Conservation (phyloP, 2,329 filamentous ascomycete genomes). For the Phyllosticta capitalensis region DNA sequence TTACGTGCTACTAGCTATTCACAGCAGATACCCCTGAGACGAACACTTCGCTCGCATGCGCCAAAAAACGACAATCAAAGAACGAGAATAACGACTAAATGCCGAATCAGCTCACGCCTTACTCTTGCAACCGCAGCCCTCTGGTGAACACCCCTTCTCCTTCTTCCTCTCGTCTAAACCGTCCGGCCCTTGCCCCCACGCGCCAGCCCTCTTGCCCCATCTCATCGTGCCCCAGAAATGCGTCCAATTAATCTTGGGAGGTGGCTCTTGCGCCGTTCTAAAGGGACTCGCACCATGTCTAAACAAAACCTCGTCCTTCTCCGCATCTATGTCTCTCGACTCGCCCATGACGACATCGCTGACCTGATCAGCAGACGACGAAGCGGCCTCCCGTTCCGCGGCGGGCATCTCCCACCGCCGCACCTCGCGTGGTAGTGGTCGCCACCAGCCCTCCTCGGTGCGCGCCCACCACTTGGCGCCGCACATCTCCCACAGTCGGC, state of each 20-base stretch:
- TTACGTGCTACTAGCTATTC: too few species aligned
- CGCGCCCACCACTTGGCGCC: slow-evolving; percentile 61
- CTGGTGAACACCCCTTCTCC: slow-evolving; percentile 19
- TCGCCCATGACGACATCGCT: slow-evolving; percentile 12
- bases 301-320: slow-evolving; percentile 29
- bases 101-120: not conserved
- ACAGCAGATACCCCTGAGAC: too few species aligned
- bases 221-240: slow-evolving; percentile 46
- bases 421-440: slow-evolving; percentile 53
- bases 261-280: slow-evolving; percentile 33
- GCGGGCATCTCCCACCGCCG: slow-evolving; percentile 53
- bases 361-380: not conserved
- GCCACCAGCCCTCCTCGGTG: slow-evolving; percentile 54
- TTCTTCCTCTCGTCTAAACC: slow-evolving; percentile 32
- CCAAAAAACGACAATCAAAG: too few species aligned
- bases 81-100: too few species aligned
- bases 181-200: slow-evolving; percentile 43
- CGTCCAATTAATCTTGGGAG: slow-evolving; percentile 42
- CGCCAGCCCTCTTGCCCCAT: slow-evolving; percentile 45
- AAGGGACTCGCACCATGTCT: slow-evolving; percentile 38
- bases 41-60: too few species aligned
- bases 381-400: not conserved
- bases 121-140: not conserved
- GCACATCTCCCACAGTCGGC: slow-evolving; percentile 76
- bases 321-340: slow-evolving; percentile 18